phyloP scores from a whole-genome alignment of 164 flowering plant genomes.

The Chimonanthus praecox region DNA sequence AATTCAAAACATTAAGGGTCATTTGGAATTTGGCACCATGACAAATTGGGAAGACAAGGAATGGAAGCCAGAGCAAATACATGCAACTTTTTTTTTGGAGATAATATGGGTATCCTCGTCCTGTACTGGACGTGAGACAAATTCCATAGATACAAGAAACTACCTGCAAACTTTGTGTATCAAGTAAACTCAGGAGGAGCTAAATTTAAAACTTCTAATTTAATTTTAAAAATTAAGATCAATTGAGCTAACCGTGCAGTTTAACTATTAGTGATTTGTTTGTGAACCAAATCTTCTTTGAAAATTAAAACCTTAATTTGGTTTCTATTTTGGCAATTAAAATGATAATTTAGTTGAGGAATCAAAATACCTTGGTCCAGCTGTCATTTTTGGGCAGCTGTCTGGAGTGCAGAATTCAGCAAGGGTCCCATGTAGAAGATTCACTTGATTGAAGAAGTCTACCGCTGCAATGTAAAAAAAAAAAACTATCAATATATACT shows the following conservation, averaged over 20 bases:
- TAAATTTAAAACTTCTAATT: too few relatives aligned
- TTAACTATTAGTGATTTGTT: slow-evolving; percentile 94
- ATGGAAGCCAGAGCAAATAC: neutral
- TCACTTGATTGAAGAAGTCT: slow-evolving; percentile 80
- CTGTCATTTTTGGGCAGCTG: slow-evolving; percentile 65
- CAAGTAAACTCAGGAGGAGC: too few relatives aligned
- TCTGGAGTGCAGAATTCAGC: slow-evolving; percentile 68
- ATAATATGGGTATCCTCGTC: neutral
- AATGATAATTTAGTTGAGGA: slow-evolving; percentile 1
- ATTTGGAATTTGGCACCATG: neutral
- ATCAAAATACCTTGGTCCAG: slow-evolving; percentile 59
- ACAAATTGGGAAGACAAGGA: neutral
- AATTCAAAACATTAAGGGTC: too few relatives aligned
- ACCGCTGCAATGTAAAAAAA: slow-evolving; percentile 40
- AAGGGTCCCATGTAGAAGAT: slow-evolving; percentile 63
- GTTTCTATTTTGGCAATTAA: neutral
- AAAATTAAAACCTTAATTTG: slow-evolving; percentile 1
- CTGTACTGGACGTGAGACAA: too few relatives aligned
- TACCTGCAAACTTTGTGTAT: too few relatives aligned
- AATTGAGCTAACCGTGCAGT: slow-evolving; percentile 93
- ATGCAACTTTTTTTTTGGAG: neutral
- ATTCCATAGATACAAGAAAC: too few relatives aligned
- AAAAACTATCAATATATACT: neutral
- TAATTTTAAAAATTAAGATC: slow-evolving; percentile 51
- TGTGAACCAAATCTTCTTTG: neutral